Evolutionary conservation across 106 monocot species (phyloP).

Genomic region (Dioscorea alata): DNA sequence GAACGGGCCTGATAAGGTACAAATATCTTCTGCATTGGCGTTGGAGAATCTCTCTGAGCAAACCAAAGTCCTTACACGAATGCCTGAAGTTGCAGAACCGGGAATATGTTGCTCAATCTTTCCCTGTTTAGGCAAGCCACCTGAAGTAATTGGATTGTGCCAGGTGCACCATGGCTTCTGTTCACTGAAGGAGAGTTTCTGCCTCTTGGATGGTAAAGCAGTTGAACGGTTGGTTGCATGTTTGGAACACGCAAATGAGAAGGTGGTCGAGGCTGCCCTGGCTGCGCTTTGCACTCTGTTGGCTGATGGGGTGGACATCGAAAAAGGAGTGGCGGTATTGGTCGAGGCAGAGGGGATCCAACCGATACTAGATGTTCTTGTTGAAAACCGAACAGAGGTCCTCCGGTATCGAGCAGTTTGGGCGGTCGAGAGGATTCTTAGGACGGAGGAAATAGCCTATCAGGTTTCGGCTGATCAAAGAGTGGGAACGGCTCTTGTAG

Average conservation of each 20-base stretch:
- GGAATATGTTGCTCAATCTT: constrained; percentile 34
- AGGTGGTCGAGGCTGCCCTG: constrained; percentile 66
- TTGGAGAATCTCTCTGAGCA: constrained; percentile 79
- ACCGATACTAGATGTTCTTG: constrained; percentile 62
- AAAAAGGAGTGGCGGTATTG: constrained; percentile 62
- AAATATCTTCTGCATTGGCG: constrained; percentile 60
- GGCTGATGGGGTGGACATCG: constrained; percentile 62
- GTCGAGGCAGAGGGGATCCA: constrained; percentile 60
- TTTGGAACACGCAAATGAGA: constrained; percentile 73
- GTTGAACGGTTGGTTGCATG: constrained; percentile 78
- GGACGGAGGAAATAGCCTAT: constrained; percentile 73
- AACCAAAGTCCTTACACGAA: constrained; percentile 45
- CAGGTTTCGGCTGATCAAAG: constrained; percentile 59
- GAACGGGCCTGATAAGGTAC: constrained; percentile 71
- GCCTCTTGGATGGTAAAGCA: constrained; percentile 67
- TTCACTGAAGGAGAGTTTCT: constrained; percentile 69
- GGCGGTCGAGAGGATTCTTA: constrained; percentile 92
- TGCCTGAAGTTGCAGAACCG: constrained; percentile 28
- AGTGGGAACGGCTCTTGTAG: constrained; percentile 77
- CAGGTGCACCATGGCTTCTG: constrained; percentile 69
- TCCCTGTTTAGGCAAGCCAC: constrained; percentile 37
- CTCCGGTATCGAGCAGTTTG: constrained; percentile 71
- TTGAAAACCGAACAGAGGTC: constrained; percentile 46
- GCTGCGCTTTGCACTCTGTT: constrained; percentile 69
- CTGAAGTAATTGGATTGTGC: constrained; percentile 33